phyloP scores from a whole-genome alignment of 768 basidiomycete species.

The Boletus bicolor region DNA sequence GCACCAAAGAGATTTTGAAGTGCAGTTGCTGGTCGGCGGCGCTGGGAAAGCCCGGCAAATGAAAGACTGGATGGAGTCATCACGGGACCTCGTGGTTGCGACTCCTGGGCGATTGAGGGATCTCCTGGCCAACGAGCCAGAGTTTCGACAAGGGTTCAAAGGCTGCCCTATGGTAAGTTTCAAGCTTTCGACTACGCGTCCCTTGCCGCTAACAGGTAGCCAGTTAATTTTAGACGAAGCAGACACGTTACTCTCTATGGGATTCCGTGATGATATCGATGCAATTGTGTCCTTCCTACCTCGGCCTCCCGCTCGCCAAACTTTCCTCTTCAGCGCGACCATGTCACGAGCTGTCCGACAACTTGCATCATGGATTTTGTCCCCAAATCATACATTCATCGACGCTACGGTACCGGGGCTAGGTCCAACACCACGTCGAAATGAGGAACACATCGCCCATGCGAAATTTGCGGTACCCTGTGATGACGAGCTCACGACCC shows the following conservation, averaged over 20 bases:
- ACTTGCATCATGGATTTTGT: conserved; percentile 59
- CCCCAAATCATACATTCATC: conserved; percentile 63
- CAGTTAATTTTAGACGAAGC: conserved; percentile 92
- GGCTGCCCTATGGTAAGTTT: conserved; percentile 57
- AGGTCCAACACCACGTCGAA: conserved; percentile 31
- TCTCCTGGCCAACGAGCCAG: conserved; percentile 56
- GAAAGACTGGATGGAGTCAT: conserved; percentile 56
- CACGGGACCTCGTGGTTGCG: conserved; percentile 80
- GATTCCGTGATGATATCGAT: conserved; percentile 84
- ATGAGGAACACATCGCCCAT: not conserved
- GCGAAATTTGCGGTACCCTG: not conserved
- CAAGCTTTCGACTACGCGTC: not conserved
- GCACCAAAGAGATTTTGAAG: conserved; percentile 62
- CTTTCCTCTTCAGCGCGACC: conserved; percentile 89
- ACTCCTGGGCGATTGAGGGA: conserved; percentile 89
- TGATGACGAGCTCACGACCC: conserved; percentile 43
- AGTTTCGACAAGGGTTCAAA: conserved; percentile 50
- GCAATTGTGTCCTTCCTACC: conserved; percentile 66
- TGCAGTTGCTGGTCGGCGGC: conserved; percentile 78
- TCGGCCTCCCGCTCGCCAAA: conserved; percentile 66
- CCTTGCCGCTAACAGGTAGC: conserved; percentile 3
- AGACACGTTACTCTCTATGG: conserved; percentile 88
- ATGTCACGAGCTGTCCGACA: conserved; percentile 69
- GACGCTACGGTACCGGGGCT: conserved; percentile 60
- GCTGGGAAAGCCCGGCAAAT: conserved; percentile 63